Conservation (phyloP, 139 green algal genomes). For the Asterochloris erici region DNA sequence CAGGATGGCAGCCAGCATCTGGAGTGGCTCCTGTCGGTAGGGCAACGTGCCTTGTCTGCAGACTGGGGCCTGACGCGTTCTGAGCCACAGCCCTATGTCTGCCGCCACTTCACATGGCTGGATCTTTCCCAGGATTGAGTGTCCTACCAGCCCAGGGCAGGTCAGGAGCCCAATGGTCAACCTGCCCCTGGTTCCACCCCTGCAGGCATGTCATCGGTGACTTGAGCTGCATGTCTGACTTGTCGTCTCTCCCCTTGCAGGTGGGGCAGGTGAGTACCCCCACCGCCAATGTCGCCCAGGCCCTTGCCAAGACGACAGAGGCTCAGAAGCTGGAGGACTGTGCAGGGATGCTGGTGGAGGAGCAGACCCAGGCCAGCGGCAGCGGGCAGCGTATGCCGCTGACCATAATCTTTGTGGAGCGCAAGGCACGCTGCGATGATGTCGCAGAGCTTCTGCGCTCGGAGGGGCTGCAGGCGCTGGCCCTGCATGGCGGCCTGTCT, state of each 20-base stretch:
- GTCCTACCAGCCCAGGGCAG: background rate
- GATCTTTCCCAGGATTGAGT: background rate
- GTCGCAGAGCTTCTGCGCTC: conserved; percentile 63
- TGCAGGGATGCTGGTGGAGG: conserved; percentile 54
- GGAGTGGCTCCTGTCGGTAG: too few relatives aligned
- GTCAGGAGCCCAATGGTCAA: background rate
- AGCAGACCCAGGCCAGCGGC: conserved; percentile 35
- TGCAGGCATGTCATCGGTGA: too few relatives aligned
- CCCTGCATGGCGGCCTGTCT: conserved; percentile 74
- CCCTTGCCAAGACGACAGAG: conserved; percentile 65
- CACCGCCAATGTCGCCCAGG: conserved; percentile 78
- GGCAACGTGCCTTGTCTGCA: too few relatives aligned
- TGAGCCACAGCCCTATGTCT: too few relatives aligned
- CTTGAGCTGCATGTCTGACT: background rate
- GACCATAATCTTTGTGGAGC: conserved; percentile 88
- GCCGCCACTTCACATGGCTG: conserved; percentile 24
- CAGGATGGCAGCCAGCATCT: too few relatives aligned
- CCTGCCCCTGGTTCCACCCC: too few relatives aligned
- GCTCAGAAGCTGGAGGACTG: conserved; percentile 65
- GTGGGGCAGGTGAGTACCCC: conserved; percentile 66
- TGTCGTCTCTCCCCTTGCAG: conserved; percentile 17
- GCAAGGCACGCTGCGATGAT: conserved; percentile 76
- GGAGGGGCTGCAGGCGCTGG: conserved; percentile 59
- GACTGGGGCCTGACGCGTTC: too few relatives aligned
- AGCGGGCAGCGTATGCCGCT: conserved; percentile 61